Conservation (phyloP, 352 stramenopile species). For the Globisporangium yorkense region DNA sequence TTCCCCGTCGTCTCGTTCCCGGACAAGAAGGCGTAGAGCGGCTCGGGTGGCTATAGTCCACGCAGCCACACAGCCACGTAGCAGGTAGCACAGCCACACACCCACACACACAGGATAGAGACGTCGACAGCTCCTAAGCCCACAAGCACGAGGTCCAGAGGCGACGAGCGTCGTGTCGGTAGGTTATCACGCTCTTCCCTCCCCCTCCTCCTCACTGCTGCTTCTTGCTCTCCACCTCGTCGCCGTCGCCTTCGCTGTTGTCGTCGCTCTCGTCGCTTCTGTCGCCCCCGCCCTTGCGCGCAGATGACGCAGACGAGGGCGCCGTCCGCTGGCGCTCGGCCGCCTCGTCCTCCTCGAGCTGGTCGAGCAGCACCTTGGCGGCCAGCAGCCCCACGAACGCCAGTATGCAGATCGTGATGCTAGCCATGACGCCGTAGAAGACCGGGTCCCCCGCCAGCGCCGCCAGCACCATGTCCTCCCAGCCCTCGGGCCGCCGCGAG, state of each 20-base stretch:
- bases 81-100: neutral
- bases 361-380: slow-evolving; percentile 46
- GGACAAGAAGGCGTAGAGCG: slow-evolving; percentile 10
- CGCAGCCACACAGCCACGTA: neutral
- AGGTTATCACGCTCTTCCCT: neutral
- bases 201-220: slow-evolving; percentile 5
- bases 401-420: slow-evolving; percentile 42
- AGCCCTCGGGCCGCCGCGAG: slow-evolving; percentile 48
- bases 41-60: neutral
- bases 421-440: slow-evolving; percentile 44
- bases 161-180: neutral
- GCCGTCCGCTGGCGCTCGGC: neutral
- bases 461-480: slow-evolving; percentile 57
- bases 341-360: slow-evolving; percentile 51
- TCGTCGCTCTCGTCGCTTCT: slow-evolving; percentile 12
- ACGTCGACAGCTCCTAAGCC: neutral
- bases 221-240: slow-evolving; percentile 15
- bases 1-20: slow-evolving; percentile 57
- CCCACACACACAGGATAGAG: neutral
- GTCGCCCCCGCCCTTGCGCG: neutral
- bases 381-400: slow-evolving; percentile 48
- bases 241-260: slow-evolving; percentile 7
- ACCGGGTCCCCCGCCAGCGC: slow-evolving; percentile 50
- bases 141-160: neutral
- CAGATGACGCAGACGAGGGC: neutral